These are phyloP conservation scores for Debaryomyces maramus DNA, from an alignment of 805 yeast species.

Conservation along the genomic window DNA sequence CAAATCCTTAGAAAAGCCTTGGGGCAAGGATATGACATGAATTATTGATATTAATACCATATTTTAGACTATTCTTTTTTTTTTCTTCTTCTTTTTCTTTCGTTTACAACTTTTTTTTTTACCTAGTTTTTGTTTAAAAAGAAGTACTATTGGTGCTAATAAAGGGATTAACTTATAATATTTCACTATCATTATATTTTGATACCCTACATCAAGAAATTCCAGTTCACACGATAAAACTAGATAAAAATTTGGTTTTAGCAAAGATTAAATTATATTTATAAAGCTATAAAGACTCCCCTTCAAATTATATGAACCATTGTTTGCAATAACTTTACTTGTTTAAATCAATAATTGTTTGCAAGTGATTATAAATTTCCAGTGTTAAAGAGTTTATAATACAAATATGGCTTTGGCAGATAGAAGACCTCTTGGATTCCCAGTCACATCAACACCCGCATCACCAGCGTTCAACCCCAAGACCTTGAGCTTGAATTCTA, in stretches of 20 bases:
- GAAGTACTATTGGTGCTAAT: neutral
- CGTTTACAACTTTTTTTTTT: conserved; percentile 1
- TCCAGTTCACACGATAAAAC: neutral
- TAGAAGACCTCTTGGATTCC: conserved; percentile 61
- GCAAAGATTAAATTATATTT: neutral
- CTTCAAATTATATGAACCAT: neutral
- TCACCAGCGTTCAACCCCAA: conserved; percentile 42
- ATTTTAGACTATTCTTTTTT: conserved; percentile 1
- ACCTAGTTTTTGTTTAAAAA: conserved; percentile 1
- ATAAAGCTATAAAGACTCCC: conserved; percentile 5
- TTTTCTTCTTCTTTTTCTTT: conserved; percentile 1
- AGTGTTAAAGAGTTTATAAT: conserved; percentile 4
- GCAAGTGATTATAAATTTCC: neutral
- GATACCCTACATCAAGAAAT: neutral
- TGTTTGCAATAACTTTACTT: neutral
- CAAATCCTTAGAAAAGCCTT: no score
- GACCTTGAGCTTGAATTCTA: conserved; percentile 18
- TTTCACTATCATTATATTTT: conserved; percentile 16
- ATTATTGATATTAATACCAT: conserved; percentile 1
- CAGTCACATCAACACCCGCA: conserved; percentile 48
- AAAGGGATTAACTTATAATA: conserved; percentile 11
- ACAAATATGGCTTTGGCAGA: conserved; percentile 61
- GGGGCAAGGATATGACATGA: neutral
- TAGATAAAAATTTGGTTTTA: conserved; percentile 1
- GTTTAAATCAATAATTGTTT: neutral